A percentile compares a stretch with the other conserved stretches of the same genome.
phyloP scores from a whole-genome alignment of 2,329 filamentous ascomycete genomes.

The Fusarium sp. region DNA sequence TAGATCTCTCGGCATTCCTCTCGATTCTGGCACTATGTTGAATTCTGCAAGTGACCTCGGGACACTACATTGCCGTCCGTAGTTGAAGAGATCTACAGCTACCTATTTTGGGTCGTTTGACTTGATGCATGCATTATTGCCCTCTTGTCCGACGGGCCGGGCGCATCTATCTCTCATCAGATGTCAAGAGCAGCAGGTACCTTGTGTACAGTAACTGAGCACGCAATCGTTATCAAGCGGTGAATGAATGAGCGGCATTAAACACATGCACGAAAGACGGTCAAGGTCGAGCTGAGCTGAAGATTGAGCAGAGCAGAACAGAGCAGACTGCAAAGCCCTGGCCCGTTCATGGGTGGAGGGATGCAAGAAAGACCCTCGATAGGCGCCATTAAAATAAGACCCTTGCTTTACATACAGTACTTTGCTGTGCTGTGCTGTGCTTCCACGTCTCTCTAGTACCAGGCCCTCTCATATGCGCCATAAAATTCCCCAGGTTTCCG shows the following conservation, averaged over 20 bases:
- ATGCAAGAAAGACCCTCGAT: slow-evolving; percentile 4
- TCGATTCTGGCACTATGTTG: slow-evolving; percentile 31
- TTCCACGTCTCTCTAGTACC: too few species aligned
- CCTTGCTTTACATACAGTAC: slow-evolving; percentile 5
- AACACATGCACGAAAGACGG: slow-evolving; percentile 35
- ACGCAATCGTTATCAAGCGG: slow-evolving; percentile 22
- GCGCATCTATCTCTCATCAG: not conserved
- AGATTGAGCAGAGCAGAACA: slow-evolving; percentile 11
- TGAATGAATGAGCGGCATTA: slow-evolving; percentile 33
- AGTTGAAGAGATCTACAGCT: slow-evolving; percentile 17
- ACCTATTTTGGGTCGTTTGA: slow-evolving; percentile 11
- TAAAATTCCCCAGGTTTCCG: slow-evolving; percentile 35
- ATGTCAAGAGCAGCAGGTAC: not conserved
- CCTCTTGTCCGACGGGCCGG: not conserved
- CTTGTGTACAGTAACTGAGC: not conserved
- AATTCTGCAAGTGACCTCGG: slow-evolving; percentile 24
- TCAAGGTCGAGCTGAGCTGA: slow-evolving; percentile 24
- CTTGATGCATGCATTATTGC: slow-evolving; percentile 1
- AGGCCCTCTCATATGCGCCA: slow-evolving; percentile 8
- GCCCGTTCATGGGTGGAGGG: not conserved
- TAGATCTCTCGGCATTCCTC: slow-evolving; percentile 40
- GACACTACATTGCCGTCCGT: slow-evolving; percentile 1
- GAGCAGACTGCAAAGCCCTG: too few species aligned
- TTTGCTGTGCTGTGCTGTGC: too few species aligned
- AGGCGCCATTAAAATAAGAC: slow-evolving; percentile 15